Base-by-base conservation (phyloP, 2,329 filamentous ascomycete genomes). In the Lithohypha guttulata region DNA sequence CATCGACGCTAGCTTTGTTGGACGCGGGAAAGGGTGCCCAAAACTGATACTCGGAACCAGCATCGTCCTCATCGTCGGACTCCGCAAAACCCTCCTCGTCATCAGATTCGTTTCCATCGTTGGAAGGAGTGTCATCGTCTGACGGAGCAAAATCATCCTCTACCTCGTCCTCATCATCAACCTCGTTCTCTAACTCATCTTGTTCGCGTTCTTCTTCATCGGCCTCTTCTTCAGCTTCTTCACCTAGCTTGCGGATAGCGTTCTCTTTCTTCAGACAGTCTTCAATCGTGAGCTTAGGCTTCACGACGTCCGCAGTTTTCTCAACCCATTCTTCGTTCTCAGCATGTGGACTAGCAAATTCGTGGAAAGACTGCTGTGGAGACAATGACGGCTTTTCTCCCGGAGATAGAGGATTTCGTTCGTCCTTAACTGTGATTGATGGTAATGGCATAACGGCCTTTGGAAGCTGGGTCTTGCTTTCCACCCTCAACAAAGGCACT, bases 261-360 rank as follows among this genome's bases (percentile, higher is more conserved):
- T 85, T 86, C 62, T 98, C 91, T 61, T 93, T 93, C 57, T 77
- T 73, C 49, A 98, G 70, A 3, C 87, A 93, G 56, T 96, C 91
- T 50, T 81, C 78, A 48, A 98, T 79, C 3, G 87, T 96, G 26
- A 98, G 69, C 53, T 84, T 85, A 34, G 71, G 71, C 41, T 71
- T 70, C 48, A 77, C 68, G 26, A 39, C n/a, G 21, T 74, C 72
- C 6, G 72, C 69, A 22, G 74, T 68, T 52, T 84, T 80, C 41
- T 81, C 77, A 20, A 93, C 84, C 91, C 91, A 98, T 52, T 94
- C 87, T 42, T 95, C 87, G 45, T 91, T 82, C 42, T 84, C 77
- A 27, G 81, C 70, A 42, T 78, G 71, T 34, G 84, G 86, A 56
- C 81, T 86, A 29, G 84, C 89, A 58, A 96, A 96, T 54, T 94